Evolutionary conservation across 1,284 basidiomycete genomes (phyloP).

Genomic region (Volvariella volvacea): DNA sequence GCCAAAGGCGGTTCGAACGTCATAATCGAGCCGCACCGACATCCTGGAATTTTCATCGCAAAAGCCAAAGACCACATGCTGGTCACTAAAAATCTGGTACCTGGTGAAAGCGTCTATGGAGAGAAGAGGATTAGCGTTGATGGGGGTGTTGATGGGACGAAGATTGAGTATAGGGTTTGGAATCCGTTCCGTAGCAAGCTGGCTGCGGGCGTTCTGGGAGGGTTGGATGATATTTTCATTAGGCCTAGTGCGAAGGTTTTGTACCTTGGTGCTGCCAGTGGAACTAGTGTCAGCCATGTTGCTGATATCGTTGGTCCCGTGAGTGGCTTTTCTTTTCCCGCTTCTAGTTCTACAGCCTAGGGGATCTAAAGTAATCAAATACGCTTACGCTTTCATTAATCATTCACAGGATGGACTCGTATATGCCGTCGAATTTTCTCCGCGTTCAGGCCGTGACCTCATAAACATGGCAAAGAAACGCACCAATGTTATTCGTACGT

Average conservation of each 20-base stretch:
- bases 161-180: constrained; percentile 98
- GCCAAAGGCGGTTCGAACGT: constrained; percentile 79
- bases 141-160: constrained; percentile 73
- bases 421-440: constrained; percentile 98
- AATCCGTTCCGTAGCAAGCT: constrained; percentile 98
- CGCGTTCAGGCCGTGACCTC: constrained; percentile 93
- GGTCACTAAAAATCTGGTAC: constrained; percentile 96
- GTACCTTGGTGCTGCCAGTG: constrained; percentile 95
- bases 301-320: constrained; percentile 97
- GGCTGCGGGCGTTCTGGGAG: constrained; percentile 94
- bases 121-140: constrained; percentile 93
- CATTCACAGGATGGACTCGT: constrained; percentile 80
- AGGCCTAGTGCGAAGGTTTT: constrained; percentile 93
- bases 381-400: not conserved
- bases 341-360: too few species aligned
- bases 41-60: constrained; percentile 90
- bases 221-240: constrained; percentile 93
- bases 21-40: constrained; percentile 93
- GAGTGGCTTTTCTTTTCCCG: constrained; percentile 26
- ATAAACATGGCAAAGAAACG: constrained; percentile 99
- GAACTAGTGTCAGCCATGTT: constrained; percentile 97
- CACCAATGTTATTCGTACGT: constrained; percentile 93
- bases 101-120: constrained; percentile 97
- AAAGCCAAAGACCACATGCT: constrained; percentile 96
- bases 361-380: too few species aligned